Evolutionary conservation across 176 grass and related monocot species (phyloP), one percentile per base, ranked within the genome.

Genomic region (Avena atlantica): DNA sequence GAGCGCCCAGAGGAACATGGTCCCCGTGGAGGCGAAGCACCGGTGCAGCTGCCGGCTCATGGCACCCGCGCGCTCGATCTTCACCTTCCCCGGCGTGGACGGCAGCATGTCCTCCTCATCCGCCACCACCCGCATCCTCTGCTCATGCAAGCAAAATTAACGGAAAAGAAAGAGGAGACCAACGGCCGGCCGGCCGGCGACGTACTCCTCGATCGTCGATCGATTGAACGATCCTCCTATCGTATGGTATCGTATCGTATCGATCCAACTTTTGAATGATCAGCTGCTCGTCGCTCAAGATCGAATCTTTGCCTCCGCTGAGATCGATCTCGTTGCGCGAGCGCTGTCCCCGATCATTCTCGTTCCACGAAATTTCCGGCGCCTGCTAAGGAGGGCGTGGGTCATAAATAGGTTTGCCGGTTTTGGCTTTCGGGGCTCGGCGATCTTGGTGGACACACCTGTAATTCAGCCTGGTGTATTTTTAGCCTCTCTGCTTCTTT

Each of bases 1-100:
- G 7, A 96, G 91, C 70, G 89, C 89, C 91, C 91, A 96, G 45
- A 96, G 70, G 85, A 96, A 91, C 86, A 93, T 76, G 16, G 91
- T 96, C 25, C 91, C 88, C 78, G 94, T 93, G 21, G 94, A 93
- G 53, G 94, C 87, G 87, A 93, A 96, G 82, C 94, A 96, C 21
- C 94, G 94, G 78, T 93, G 84, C 27, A 88, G 70, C 72, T 90
- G 87, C 62, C 94, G 85, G 58, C 64, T 84, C 66, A 89, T 89
- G 61, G 72, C 37, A 9, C 70, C 78, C 11, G 87, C 15, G n/a
- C 88, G 80, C 79, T 93, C 94, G 42, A 91, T 78, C 89, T 93
- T 93, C 87, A 93, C 84, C 89, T 93, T 96, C 70, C 94, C 94
- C 68, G 94, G 89, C 69, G 94, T 93, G 78, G 91, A 89, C 13